These are phyloP conservation scores for Cryptococcus amylolentus DNA, from an alignment of 1,284 basidiomycete genomes.

Conservation along the genomic window DNA sequence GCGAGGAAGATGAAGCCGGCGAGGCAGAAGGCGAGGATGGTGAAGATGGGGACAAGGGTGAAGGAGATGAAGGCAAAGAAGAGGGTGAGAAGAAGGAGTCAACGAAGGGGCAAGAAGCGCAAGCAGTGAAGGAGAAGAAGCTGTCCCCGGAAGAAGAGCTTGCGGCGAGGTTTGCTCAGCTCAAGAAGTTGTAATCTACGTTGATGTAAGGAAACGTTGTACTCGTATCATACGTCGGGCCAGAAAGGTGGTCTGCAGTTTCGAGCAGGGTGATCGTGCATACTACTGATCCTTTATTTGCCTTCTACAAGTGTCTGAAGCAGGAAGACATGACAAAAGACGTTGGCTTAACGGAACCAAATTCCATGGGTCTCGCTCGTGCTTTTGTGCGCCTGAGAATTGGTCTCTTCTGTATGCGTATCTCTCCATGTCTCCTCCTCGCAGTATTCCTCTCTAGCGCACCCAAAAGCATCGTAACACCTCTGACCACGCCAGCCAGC, in stretches of 20 bases:
- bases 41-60: slow-evolving; percentile 5
- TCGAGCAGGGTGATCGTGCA: background rate
- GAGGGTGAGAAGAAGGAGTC: background rate
- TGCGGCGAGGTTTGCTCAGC: slow-evolving; percentile 39
- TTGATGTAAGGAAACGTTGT: background rate
- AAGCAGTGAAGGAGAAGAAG: slow-evolving; percentile 22
- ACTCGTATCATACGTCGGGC: background rate
- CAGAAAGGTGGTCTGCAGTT: too few relatives aligned
- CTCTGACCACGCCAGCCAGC: too few relatives aligned
- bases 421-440: slow-evolving; percentile 12
- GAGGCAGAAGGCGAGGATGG: slow-evolving; percentile 29
- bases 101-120: slow-evolving; percentile 2
- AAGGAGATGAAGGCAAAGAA: slow-evolving; percentile 2
- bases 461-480: slow-evolving; percentile 25
- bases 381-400: too few relatives aligned
- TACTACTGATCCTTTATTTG: background rate
- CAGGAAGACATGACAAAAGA: background rate
- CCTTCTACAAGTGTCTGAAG: background rate
- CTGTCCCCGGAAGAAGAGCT: slow-evolving; percentile 40
- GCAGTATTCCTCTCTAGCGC: slow-evolving; percentile 28
- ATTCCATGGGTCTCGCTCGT: too few relatives aligned
- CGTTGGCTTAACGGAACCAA: background rate
- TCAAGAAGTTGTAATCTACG: slow-evolving; percentile 30
- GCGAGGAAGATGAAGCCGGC: slow-evolving; percentile 6
- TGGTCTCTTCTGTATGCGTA: background rate